Percentiles rank a stretch among this genome's conserved stretches.
Conservation (phyloP, 2,329 filamentous ascomycete species). For the Neofusicoccum umdonicola region DNA sequence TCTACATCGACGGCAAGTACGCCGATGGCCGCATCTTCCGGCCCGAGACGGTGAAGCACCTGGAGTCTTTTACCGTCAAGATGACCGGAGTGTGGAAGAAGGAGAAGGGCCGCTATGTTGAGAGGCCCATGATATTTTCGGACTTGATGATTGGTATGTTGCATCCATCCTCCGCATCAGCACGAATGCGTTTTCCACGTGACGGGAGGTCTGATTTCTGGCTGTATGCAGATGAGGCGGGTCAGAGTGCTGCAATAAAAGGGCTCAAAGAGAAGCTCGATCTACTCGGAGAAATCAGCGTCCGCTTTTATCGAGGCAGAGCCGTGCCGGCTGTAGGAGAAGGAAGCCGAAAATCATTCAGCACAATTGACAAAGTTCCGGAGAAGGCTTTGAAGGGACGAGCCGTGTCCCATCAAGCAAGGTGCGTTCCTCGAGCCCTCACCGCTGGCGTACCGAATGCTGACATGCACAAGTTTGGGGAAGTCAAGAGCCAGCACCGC, state of each 20-base stretch:
- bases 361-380: conserved; percentile 18
- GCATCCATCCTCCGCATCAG: background rate
- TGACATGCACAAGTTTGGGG: background rate
- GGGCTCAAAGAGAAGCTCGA: conserved; percentile 8
- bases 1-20: conserved; percentile 24
- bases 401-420: conserved; percentile 24
- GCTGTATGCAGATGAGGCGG: background rate
- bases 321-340: background rate
- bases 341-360: conserved; percentile 3
- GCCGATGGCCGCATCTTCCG: conserved; percentile 9
- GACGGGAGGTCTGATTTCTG: background rate
- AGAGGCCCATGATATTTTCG: conserved; percentile 3
- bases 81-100: conserved; percentile 10
- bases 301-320: background rate
- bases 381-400: conserved; percentile 26
- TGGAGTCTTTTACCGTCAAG: conserved; percentile 8
- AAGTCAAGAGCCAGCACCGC: background rate
- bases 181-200: background rate
- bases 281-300: conserved; percentile 1
- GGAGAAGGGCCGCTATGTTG: background rate
- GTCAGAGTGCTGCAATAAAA: conserved; percentile 4
- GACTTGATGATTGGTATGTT: conserved; percentile 1
- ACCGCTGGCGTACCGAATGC: background rate
- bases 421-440: conserved; percentile 15
- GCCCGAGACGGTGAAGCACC: background rate